Conservation (phyloP, 805 yeast genomes). For the Scheffersomyces ergatensis region DNA sequence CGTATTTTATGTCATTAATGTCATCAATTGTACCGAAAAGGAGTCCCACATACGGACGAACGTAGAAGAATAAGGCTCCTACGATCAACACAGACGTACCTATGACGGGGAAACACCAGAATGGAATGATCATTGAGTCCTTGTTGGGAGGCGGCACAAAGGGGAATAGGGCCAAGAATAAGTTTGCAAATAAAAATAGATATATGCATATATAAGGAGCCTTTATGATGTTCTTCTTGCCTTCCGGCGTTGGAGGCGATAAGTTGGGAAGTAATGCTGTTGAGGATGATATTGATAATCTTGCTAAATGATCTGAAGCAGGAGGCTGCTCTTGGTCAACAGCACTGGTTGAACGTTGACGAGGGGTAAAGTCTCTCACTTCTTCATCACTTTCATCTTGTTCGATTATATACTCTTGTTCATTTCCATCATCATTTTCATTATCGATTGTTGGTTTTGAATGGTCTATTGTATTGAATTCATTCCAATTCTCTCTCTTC, state of each 20-base stretch:
- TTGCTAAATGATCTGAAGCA: not conserved
- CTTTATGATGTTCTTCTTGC: slow-evolving; percentile 4
- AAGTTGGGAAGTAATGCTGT: not conserved
- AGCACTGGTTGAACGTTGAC: not conserved
- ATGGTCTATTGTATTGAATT: slow-evolving; percentile 11
- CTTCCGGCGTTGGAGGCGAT: not conserved
- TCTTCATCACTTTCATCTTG: slow-evolving; percentile 7
- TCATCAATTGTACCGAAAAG: not conserved
- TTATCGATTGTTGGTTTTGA: not conserved
- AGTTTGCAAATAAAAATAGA: slow-evolving; percentile 43
- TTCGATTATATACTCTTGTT: not conserved
- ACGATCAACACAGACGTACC: slow-evolving; percentile 44
- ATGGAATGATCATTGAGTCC: slow-evolving; percentile 40
- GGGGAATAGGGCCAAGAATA: slow-evolving; percentile 54
- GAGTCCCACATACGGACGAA: slow-evolving; percentile 5
- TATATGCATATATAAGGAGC: slow-evolving; percentile 29
- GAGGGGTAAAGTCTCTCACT: slow-evolving; percentile 2
- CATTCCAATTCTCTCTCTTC: slow-evolving; percentile 40
- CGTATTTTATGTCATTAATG: slow-evolving; percentile 9
- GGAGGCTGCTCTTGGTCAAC: not conserved
- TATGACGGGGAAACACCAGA: slow-evolving; percentile 56
- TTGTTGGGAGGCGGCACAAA: slow-evolving; percentile 51
- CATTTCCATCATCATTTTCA: not conserved
- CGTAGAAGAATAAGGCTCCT: slow-evolving; percentile 36
- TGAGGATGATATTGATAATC: not conserved